Evolutionary conservation across 768 basidiomycete genomes (phyloP), one percentile per base, ranked within the genome.

Genomic region (Mycena vulgaris): DNA sequence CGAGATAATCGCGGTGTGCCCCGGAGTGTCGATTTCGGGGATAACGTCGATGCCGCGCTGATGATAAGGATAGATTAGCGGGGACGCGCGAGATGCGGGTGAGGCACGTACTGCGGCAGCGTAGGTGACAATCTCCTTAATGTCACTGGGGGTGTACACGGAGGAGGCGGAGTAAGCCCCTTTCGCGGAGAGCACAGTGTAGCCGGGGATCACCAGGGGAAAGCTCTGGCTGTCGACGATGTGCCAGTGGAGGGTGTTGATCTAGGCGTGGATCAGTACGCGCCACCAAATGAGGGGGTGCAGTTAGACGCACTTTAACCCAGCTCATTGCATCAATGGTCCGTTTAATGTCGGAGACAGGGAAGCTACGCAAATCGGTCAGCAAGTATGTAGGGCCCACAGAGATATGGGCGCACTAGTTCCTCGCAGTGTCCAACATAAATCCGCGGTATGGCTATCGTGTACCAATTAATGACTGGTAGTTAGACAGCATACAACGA

Each of bases 201-300:
- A 91, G 13, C 85, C 85, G 4, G 88, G 82, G 23, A 95, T 81
- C 42, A 87, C 83, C 19, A 96, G 84, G 2, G 95, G 94, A 83
- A 93, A 96, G 39, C 89, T 90, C 75, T 96, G 93, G 62, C 90
- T 89, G 79, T 96, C 95, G 39, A 90, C 89, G 65, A 94, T 84
- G 75, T 96, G 95, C 95, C 94, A 96, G 72, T 96, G 93, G 74
- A 96, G 88, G 2, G 88, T 89, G 78, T 91, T 95, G 56, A 94
- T 87, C 89, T 91, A 31, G 27, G 31, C 31, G 21, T 3, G 23
- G 7, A 45, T 71, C 37, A 68, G 56, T 21, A 31, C 13, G 23
- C 49, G 49, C 16, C 48, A 9, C 8, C 21, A 37, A 45, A 51
- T 11, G 30, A 35, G 23, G 40, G 25, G 21, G 10, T 28, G 28